phyloP scores from a whole-genome alignment of 371 early-diverging fungal species.

The Smittium culicis region DNA sequence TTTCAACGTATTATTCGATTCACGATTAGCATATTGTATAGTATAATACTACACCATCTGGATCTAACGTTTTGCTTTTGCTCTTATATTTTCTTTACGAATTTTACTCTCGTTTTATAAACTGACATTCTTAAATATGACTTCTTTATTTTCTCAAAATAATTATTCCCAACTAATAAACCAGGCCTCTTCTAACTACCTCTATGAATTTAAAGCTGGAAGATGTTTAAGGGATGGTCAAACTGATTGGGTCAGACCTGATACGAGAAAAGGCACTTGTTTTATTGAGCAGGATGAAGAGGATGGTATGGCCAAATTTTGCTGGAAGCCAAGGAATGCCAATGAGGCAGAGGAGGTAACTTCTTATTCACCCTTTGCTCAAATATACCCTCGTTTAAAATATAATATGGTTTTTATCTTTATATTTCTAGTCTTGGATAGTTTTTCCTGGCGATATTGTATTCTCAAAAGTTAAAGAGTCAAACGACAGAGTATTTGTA shows the following conservation, averaged over 20 bases:
- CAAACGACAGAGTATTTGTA: conserved; percentile 57
- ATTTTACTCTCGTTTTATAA: no score
- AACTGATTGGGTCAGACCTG: conserved; percentile 47
- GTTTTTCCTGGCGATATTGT: conserved; percentile 67
- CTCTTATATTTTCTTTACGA: no score
- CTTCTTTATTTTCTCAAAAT: not conserved
- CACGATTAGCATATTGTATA: no score
- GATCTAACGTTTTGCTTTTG: no score
- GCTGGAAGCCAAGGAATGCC: conserved; percentile 53
- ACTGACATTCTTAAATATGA: no score
- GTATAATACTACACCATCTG: no score
- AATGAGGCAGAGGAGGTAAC: conserved; percentile 39
- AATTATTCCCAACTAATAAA: not conserved
- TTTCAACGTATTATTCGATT: no score
- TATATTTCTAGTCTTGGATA: conserved; percentile 32
- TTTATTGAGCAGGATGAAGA: conserved; percentile 31
- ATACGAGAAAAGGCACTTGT: conserved; percentile 44
- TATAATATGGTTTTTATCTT: not conserved
- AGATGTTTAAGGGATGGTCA: conserved; percentile 52
- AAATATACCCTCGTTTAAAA: not conserved
- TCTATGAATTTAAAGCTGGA: conserved; percentile 56
- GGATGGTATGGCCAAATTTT: conserved; percentile 56
- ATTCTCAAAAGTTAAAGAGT: conserved; percentile 44
- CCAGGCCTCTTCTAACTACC: not conserved
- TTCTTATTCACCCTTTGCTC: not conserved